These are phyloP conservation scores for Ustanciosporium gigantosporum DNA, from an alignment of 1,284 basidiomycete genomes.

Conservation along the genomic window DNA sequence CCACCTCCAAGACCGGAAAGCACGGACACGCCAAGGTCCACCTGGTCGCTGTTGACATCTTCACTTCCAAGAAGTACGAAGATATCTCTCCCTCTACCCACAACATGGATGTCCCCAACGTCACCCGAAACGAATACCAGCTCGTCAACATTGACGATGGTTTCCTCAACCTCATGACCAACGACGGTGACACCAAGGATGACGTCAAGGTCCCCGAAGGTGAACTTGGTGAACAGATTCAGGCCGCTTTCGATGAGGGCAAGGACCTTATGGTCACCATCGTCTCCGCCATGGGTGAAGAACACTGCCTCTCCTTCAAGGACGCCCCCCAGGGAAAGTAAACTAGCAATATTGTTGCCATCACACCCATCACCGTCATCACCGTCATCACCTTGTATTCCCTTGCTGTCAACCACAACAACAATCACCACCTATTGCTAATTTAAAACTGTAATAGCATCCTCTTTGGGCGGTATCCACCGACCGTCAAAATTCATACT, in stretches of 20 bases:
- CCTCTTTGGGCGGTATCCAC: too few relatives aligned
- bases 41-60: constrained; percentile 87
- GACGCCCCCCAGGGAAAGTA: constrained; percentile 57
- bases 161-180: constrained; percentile 91
- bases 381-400: too few relatives aligned
- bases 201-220: constrained; percentile 92
- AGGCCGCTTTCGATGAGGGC: constrained; percentile 76
- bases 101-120: constrained; percentile 99
- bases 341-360: too few relatives aligned
- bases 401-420: too few relatives aligned
- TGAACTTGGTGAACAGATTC: constrained; percentile 78
- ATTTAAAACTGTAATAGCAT: too few relatives aligned
- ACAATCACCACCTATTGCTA: too few relatives aligned
- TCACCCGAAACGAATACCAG: constrained; percentile 85
- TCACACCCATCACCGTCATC: too few relatives aligned
- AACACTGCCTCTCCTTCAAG: constrained; percentile 77
- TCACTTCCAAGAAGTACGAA: constrained; percentile 66
- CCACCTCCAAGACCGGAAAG: constrained; percentile 95
- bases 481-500: too few relatives aligned
- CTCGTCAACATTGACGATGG: constrained; percentile 71
- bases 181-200: constrained; percentile 84
- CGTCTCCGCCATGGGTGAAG: constrained; percentile 87
- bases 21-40: constrained; percentile 99
- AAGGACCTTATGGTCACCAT: constrained; percentile 85
- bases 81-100: constrained; percentile 98